Evolutionary conservation across 2,329 filamentous ascomycete species (phyloP).

Genomic region (Hymenoscyphus salicellus): DNA sequence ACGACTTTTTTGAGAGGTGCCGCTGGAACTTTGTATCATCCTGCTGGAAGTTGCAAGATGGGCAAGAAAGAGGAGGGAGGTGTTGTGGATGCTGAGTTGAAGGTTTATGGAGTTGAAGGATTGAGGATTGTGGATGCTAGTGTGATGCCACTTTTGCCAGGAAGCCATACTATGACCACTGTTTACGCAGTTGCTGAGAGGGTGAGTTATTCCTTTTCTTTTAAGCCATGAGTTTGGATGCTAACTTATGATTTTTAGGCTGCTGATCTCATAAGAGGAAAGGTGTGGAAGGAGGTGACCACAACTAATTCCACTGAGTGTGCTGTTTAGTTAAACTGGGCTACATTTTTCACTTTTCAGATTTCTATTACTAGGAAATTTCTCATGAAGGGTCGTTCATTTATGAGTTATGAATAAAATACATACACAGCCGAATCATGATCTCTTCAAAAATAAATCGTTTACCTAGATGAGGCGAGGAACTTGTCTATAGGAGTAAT

Average conservation of each 20-base stretch:
- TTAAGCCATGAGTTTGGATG: neutral
- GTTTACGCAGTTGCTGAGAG: slow-evolving; percentile 13
- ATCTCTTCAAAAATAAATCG: too few species aligned
- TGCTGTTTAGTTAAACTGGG: neutral
- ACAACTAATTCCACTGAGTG: neutral
- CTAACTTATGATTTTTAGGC: neutral
- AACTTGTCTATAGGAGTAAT: too few species aligned
- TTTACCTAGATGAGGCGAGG: too few species aligned
- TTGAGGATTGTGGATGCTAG: slow-evolving; percentile 19
- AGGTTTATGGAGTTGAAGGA: slow-evolving; percentile 20
- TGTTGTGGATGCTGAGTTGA: slow-evolving; percentile 20
- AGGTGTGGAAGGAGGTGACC: neutral
- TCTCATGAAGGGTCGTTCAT: too few species aligned
- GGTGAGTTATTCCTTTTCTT: neutral
- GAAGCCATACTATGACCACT: slow-evolving; percentile 4
- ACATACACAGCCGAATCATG: too few species aligned
- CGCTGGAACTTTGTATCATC: slow-evolving; percentile 38
- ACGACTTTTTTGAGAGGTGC: slow-evolving; percentile 29
- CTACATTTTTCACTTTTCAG: too few species aligned
- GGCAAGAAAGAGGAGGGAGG: slow-evolving; percentile 17
- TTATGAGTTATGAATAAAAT: too few species aligned
- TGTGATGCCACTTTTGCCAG: slow-evolving; percentile 8
- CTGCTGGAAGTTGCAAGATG: slow-evolving; percentile 36
- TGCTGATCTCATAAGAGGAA: neutral
- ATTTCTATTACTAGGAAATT: too few species aligned